These are phyloP conservation scores for Ustilago loliicola DNA, from an alignment of 1,284 basidiomycete genomes.

Conservation along the genomic window DNA sequence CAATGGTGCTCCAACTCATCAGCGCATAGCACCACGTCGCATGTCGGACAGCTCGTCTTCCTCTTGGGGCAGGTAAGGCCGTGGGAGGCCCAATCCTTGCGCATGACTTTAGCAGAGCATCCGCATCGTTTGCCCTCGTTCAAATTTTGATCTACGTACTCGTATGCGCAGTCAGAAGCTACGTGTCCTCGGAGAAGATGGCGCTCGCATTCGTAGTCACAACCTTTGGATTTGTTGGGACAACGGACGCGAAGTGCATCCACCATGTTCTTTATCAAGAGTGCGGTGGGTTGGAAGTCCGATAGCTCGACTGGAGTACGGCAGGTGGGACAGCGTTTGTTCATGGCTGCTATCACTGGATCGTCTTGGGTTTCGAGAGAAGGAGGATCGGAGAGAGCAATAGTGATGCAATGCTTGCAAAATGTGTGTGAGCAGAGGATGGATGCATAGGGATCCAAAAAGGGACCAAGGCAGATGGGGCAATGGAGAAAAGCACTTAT, in stretches of 20 bases:
- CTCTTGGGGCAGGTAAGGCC: conserved; percentile 39
- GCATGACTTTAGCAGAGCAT: conserved; percentile 55
- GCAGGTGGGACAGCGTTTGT: conserved; percentile 50
- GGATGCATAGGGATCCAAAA: conserved; percentile 49
- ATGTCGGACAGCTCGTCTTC: conserved; percentile 30
- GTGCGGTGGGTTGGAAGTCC: conserved; percentile 46
- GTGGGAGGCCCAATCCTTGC: conserved; percentile 57
- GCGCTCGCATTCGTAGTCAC: conserved; percentile 49
- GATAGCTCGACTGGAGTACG: conserved; percentile 31
- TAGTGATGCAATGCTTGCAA: conserved; percentile 54
- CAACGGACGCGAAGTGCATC: conserved; percentile 57
- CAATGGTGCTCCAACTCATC: conserved; percentile 41
- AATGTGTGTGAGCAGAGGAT: conserved; percentile 57
- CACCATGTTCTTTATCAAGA: conserved; percentile 62
- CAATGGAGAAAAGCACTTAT: conserved; percentile 51
- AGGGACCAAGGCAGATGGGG: conserved; percentile 55
- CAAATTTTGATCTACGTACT: conserved; percentile 46
- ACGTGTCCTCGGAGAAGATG: conserved; percentile 47
- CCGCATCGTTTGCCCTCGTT: conserved; percentile 44
- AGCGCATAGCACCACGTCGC: conserved; percentile 17
- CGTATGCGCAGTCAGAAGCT: conserved; percentile 46
- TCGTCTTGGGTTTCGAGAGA: conserved; percentile 6
- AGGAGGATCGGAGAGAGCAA: conserved; percentile 26
- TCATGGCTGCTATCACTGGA: not conserved
- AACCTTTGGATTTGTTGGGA: conserved; percentile 52